These are phyloP conservation scores for Erucastrum elatum DNA, from an alignment of 345 rosid species.

Conservation along the genomic window DNA sequence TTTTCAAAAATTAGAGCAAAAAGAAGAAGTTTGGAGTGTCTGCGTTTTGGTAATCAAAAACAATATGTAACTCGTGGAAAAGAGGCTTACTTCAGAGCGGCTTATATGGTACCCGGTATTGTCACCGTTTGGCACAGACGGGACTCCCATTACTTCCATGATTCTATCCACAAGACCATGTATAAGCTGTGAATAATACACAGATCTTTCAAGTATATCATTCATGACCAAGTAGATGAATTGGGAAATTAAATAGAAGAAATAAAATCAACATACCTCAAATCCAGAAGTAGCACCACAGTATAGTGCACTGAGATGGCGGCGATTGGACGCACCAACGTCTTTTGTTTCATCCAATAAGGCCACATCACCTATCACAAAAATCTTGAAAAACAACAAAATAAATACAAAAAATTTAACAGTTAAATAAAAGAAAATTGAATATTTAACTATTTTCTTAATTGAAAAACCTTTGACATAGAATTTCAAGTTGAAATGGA, in stretches of 20 bases:
- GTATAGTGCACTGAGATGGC: slow-evolving; percentile 70
- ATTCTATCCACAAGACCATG: slow-evolving; percentile 88
- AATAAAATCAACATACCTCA: slow-evolving; percentile 57
- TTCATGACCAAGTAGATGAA: background rate
- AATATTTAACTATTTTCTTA: background rate
- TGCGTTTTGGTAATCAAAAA: slow-evolving; percentile 8
- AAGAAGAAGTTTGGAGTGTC: background rate
- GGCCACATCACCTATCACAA: slow-evolving; percentile 75
- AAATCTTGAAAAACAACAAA: slow-evolving; percentile 53
- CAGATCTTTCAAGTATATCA: background rate
- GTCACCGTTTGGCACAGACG: slow-evolving; percentile 60
- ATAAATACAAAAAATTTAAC: too few relatives aligned
- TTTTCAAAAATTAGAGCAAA: slow-evolving; percentile 25
- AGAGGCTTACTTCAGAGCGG: slow-evolving; percentile 59
- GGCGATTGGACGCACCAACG: slow-evolving; percentile 77
- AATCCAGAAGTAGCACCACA: slow-evolving; percentile 95
- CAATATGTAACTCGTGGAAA: background rate
- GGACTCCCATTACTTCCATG: slow-evolving; percentile 80
- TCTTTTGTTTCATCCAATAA: slow-evolving; percentile 67
- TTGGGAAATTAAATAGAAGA: background rate
- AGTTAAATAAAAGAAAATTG: background rate
- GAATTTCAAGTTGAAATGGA: too few relatives aligned
- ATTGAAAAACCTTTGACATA: too few relatives aligned
- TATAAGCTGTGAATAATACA: slow-evolving; percentile 61
- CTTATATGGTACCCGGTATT: slow-evolving; percentile 61